phyloP scores from a whole-genome alignment of 139 green algal genomes.

The Closterium sp. region DNA sequence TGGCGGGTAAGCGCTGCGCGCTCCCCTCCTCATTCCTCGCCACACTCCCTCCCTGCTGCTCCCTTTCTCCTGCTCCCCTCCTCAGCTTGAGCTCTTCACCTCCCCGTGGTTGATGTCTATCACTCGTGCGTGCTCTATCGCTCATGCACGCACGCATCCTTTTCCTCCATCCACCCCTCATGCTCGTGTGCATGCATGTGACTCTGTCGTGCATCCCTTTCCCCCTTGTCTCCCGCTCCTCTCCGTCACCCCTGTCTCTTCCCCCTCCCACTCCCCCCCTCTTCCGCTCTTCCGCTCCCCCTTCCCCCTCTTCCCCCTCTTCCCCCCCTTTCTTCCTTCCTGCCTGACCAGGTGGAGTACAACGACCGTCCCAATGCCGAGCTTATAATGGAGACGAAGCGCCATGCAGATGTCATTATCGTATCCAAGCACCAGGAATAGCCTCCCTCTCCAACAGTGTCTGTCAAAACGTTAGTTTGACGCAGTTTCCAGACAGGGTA shows the following conservation, averaged over 20 bases:
- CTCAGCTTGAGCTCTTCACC: too few species aligned
- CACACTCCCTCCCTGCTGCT: neutral
- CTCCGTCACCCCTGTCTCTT: neutral
- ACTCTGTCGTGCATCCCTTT: too few species aligned
- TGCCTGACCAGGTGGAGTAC: constrained; percentile 20
- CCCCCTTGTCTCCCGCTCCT: neutral
- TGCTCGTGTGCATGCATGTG: too few species aligned
- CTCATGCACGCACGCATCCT: too few species aligned
- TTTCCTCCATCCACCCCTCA: too few species aligned
- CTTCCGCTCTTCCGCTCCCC: neutral
- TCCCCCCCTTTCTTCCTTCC: neutral
- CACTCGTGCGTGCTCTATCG: too few species aligned
- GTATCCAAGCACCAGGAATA: neutral
- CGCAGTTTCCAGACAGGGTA: neutral
- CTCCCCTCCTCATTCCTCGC: neutral
- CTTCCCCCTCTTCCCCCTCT: too few species aligned
- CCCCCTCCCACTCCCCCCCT: neutral
- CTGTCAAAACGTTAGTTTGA: neutral
- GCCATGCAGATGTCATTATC: constrained; percentile 30
- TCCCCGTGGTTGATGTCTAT: too few species aligned
- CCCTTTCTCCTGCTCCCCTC: neutral
- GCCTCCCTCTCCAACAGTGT: neutral
- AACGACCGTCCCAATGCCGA: constrained; percentile 49
- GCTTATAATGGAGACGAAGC: constrained; percentile 20
- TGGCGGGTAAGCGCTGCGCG: constrained; percentile 26